Percentiles rank a stretch among this genome's conserved stretches.
phyloP scores from a whole-genome alignment of 148 eudicot species.

The Camellia lanceoleosa region DNA sequence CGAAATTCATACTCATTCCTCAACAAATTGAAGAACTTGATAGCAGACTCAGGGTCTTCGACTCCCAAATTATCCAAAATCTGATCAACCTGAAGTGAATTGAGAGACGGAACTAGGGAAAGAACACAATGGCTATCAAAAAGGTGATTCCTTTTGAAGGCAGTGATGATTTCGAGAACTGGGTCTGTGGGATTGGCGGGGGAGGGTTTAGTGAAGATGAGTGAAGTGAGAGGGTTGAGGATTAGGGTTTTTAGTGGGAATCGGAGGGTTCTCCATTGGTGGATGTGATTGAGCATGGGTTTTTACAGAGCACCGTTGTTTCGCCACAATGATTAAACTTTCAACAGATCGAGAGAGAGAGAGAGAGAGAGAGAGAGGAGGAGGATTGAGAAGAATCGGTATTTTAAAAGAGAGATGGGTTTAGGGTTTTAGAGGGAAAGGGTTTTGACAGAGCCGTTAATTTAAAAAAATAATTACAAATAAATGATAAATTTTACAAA shows the following conservation, averaged over 20 bases:
- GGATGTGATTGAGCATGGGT: slow-evolving; percentile 43
- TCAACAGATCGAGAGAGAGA: not conserved
- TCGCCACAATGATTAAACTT: slow-evolving; percentile 16
- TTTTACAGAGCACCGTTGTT: not conserved
- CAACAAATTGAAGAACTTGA: slow-evolving; percentile 41
- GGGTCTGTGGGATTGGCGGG: slow-evolving; percentile 3
- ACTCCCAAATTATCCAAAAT: slow-evolving; percentile 31
- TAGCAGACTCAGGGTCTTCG: slow-evolving; percentile 30
- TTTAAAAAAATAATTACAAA: too few species aligned
- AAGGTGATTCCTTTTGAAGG: slow-evolving; percentile 20
- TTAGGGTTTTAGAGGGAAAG: not conserved
- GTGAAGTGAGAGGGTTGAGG: slow-evolving; percentile 9
- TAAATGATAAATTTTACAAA: too few species aligned
- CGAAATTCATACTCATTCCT: slow-evolving; percentile 45
- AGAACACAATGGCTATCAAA: slow-evolving; percentile 19
- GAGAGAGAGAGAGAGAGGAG: not conserved
- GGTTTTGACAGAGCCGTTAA: too few species aligned
- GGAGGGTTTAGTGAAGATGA: slow-evolving; percentile 25
- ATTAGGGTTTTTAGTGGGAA: slow-evolving; percentile 17
- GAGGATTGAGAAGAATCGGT: too few species aligned
- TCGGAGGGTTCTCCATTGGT: slow-evolving; percentile 24
- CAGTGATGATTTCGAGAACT: slow-evolving; percentile 19
- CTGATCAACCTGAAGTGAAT: slow-evolving; percentile 30
- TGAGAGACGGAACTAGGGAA: slow-evolving; percentile 19
- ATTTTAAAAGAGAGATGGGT: too few species aligned